A percentile compares a stretch with the other conserved stretches of the same genome.
Conservation (phyloP, 2,329 filamentous ascomycete genomes). For the Endoconidiophora polonica region DNA sequence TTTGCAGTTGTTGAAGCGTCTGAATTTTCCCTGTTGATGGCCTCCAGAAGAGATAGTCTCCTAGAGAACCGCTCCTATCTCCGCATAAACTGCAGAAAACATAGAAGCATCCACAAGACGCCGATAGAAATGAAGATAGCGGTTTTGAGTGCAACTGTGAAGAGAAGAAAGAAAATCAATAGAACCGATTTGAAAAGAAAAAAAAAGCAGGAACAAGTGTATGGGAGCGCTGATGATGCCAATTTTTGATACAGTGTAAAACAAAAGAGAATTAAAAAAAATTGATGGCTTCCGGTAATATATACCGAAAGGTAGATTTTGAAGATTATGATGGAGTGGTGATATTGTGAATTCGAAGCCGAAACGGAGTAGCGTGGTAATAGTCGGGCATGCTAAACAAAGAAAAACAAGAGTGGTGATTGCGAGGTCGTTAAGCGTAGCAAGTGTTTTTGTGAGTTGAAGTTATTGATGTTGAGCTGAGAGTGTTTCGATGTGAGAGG, state of each 20-base stretch:
- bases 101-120: no score
- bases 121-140: no score
- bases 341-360: background rate
- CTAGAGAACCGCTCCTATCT: no score
- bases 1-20: no score
- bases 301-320: background rate
- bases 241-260: constrained; percentile 11
- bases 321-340: constrained; percentile 5
- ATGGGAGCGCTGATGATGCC: constrained; percentile 11
- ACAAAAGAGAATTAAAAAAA: constrained; percentile 1
- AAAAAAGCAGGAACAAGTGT: constrained; percentile 7
- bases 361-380: background rate
- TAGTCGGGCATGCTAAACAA: constrained; percentile 12
- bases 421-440: constrained; percentile 15
- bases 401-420: constrained; percentile 14
- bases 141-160: no score
- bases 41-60: no score
- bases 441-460: constrained; percentile 8
- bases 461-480: background rate
- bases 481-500: constrained; percentile 13
- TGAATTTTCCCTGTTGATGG: no score
- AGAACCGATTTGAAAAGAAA: background rate
- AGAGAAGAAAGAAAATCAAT: background rate
- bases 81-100: no score
- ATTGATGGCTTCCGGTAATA: background rate